phyloP scores from a whole-genome alignment of 176 grass and related monocot species.

The Thalia dealbata region DNA sequence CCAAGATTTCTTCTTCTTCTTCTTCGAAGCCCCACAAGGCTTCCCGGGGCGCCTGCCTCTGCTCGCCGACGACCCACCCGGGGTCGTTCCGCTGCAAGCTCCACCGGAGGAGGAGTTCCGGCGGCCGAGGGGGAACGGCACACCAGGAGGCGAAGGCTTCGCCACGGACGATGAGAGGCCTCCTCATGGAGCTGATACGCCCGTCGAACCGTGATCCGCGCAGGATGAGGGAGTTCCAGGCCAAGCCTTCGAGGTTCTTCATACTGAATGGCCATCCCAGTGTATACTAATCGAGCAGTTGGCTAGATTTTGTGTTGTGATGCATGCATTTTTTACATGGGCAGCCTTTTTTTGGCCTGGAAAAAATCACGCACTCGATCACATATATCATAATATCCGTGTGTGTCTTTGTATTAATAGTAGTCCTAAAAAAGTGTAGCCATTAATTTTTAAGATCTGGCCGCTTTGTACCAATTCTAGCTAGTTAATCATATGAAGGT shows the following conservation, averaged over 20 bases:
- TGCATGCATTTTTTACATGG: not conserved
- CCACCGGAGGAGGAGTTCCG: not conserved
- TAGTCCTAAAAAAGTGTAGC: too few relatives aligned
- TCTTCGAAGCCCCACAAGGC: not conserved
- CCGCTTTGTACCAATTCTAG: too few relatives aligned
- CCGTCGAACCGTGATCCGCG: not conserved
- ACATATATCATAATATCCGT: too few relatives aligned
- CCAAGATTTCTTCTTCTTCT: not conserved
- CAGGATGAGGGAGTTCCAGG: slow-evolving; percentile 5
- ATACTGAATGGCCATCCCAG: not conserved
- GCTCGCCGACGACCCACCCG: slow-evolving; percentile 2
- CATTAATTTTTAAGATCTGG: too few relatives aligned
- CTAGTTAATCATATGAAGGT: too few relatives aligned
- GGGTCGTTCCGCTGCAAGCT: slow-evolving; percentile 9
- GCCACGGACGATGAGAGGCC: not conserved
- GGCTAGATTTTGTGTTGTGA: not conserved
- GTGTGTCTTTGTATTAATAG: too few relatives aligned
- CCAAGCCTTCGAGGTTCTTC: slow-evolving; percentile 4
- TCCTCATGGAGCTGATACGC: not conserved
- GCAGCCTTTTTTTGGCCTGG: not conserved
- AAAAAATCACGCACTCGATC: not conserved
- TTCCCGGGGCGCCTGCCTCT: not conserved
- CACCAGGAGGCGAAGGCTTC: not conserved
- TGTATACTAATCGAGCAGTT: not conserved
- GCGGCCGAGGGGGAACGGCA: not conserved